Percentiles rank a stretch among this genome's conserved stretches.
These are phyloP conservation scores for Saccharum officinarum DNA, from an alignment of 176 grass and related monocot species.

Conservation along the genomic window DNA sequence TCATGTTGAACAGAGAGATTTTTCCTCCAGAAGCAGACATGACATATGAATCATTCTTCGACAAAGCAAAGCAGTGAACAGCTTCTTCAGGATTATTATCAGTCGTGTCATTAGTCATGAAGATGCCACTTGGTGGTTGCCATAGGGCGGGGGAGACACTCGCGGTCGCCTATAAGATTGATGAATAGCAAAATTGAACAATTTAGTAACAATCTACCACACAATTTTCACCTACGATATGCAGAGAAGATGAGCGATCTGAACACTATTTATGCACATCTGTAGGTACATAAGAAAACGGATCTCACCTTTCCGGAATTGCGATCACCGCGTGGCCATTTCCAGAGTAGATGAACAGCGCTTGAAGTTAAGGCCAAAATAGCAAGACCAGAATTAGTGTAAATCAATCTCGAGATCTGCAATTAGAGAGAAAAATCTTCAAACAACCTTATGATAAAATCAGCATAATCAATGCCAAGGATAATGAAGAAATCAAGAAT, in stretches of 20 bases:
- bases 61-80: conserved; percentile 95
- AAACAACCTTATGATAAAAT: conserved; percentile 13
- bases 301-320: conserved; percentile 86
- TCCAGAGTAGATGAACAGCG: conserved; percentile 97
- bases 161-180: conserved; percentile 70
- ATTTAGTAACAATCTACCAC: conserved; percentile 30
- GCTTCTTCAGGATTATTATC: conserved; percentile 91
- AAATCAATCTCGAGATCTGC: conserved; percentile 95
- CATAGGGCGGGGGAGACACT: conserved; percentile 78
- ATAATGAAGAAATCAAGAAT: conserved; percentile 16
- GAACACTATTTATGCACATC: neutral
- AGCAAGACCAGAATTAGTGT: conserved; percentile 94
- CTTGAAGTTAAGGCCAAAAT: conserved; percentile 92
- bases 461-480: neutral
- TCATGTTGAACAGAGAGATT: conserved; percentile 99
- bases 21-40: conserved; percentile 99
- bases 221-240: neutral
- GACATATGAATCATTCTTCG: conserved; percentile 99
- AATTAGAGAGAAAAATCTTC: conserved; percentile 20
- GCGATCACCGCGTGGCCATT: conserved; percentile 92
- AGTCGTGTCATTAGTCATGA: conserved; percentile 98
- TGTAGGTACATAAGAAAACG: neutral
- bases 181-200: conserved; percentile 35
- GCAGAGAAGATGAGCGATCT: conserved; percentile 18
- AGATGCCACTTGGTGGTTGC: conserved; percentile 95